Base-by-base conservation (phyloP, 352 stramenopile genomes). In the Elongisporangium prolatum region DNA sequence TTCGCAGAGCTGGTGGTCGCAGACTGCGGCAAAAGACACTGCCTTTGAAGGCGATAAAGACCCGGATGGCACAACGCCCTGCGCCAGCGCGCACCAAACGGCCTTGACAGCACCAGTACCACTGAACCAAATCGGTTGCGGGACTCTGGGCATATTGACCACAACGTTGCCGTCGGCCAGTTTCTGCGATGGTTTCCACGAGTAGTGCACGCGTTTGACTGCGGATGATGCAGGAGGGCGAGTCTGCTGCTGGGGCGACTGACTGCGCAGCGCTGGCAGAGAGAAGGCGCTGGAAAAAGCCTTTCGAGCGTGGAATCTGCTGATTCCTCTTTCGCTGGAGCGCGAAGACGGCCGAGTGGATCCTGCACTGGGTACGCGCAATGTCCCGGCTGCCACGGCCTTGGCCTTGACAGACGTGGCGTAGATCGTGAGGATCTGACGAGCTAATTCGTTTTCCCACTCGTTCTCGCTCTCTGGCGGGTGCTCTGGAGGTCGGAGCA, bases 361-460 rank as follows among this genome's bases (percentile, higher is more conserved):
- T 7, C 24, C 24, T 34, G 24, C 24, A 7, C 24, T 34, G 7
- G 24, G 24, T 7, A 34, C 24, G 3, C 24, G 24, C 24, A 34
- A 34, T 7, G 3, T 3, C 24, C 24, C 24, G 5, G 49, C 40
- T 18, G 44, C 50, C 17, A 37, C 48, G 56, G 68, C 73, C 62
- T 91, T 90, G 0, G 77, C 67, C 48, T 87, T 84, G 44, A 91
- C 67, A 0, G 80, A 90, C 11, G 86, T 88, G 13, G 80, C 73
- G 56, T 97, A 97, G 38, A 97, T 84, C 3, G 76, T 92, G 25
- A 97, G 63, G 53, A 97, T 97, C 55, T 96, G 87, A 5, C 86
- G 83, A 2, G 89, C 89, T 18, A 97, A 70, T 57, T 96, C 85
- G 55, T 97, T 97, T 60, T 97, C 89, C 89, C 89, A 97, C 56